Evolutionary conservation across 495 filamentous ascomycete species (phyloP).

Genomic region (Trichoderma orchidacearum): DNA sequence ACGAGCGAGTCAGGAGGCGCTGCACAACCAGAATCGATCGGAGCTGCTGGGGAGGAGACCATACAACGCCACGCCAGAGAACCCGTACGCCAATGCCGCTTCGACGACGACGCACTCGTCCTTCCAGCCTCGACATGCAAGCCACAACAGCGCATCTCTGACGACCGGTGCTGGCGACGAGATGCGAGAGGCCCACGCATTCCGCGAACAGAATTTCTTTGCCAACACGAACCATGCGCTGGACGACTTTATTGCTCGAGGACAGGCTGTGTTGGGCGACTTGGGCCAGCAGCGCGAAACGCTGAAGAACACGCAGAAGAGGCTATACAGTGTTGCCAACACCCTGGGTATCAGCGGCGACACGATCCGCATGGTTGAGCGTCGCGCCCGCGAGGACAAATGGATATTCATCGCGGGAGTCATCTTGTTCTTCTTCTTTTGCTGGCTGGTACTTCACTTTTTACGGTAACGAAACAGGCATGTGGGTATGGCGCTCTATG

Average conservation of each 20-base stretch:
- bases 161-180: conserved; percentile 43
- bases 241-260: conserved; percentile 87
- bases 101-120: conserved; percentile 6
- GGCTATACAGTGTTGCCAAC: conserved; percentile 84
- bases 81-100: conserved; percentile 66
- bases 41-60: conserved; percentile 88
- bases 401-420: conserved; percentile 94
- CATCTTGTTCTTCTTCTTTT: conserved; percentile 81
- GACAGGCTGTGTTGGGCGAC: conserved; percentile 79
- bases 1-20: conserved; percentile 57
- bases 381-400: conserved; percentile 86
- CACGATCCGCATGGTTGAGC: conserved; percentile 90
- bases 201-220: conserved; percentile 85
- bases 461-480: conserved; percentile 39
- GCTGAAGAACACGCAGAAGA: conserved; percentile 83
- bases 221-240: conserved; percentile 61
- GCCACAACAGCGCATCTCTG: conserved; percentile 30
- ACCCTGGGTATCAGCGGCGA: conserved; percentile 89
- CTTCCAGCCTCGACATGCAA: conserved; percentile 8
- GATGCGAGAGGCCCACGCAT: conserved; percentile 64
- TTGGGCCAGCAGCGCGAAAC: conserved; percentile 84
- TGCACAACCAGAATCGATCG: conserved; percentile 55
- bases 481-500: not conserved
- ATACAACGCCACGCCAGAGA: conserved; percentile 83
- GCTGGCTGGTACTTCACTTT: conserved; percentile 77